Evolutionary conservation across 169 alveolate genomes (phyloP).

Genomic region (Toxoplasma gondii): DNA sequence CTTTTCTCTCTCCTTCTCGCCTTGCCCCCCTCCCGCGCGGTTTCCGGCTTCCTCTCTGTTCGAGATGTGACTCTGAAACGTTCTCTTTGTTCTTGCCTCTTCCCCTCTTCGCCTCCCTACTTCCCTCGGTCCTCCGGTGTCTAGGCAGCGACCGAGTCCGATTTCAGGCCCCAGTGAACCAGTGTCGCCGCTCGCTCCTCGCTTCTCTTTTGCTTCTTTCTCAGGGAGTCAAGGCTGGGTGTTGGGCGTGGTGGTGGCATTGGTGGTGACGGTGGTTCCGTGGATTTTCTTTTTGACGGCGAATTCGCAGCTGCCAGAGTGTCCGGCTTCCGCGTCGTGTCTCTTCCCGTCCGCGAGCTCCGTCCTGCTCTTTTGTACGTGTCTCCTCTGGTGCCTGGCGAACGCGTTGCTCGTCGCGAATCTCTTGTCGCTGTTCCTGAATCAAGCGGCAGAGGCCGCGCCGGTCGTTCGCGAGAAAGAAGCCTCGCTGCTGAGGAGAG

Average conservation of each 20-base stretch:
- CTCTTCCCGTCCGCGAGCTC: background rate
- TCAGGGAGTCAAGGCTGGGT: conserved; percentile 35
- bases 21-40: too few species aligned
- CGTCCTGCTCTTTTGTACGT: background rate
- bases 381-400: background rate
- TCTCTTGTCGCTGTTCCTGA: background rate
- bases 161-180: too few species aligned
- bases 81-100: too few species aligned
- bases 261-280: background rate
- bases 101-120: too few species aligned
- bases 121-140: too few species aligned
- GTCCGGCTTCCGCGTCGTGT: background rate
- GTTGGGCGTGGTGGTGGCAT: background rate
- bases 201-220: too few species aligned
- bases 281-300: background rate
- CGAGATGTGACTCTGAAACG: too few species aligned
- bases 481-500: background rate
- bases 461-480: background rate
- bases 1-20: too few species aligned
- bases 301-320: background rate
- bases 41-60: too few species aligned
- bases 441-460: background rate
- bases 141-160: too few species aligned
- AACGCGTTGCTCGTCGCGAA: background rate
- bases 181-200: too few species aligned